Base-by-base conservation (phyloP, 1,284 basidiomycete species). In the Ganoderma sinense region DNA sequence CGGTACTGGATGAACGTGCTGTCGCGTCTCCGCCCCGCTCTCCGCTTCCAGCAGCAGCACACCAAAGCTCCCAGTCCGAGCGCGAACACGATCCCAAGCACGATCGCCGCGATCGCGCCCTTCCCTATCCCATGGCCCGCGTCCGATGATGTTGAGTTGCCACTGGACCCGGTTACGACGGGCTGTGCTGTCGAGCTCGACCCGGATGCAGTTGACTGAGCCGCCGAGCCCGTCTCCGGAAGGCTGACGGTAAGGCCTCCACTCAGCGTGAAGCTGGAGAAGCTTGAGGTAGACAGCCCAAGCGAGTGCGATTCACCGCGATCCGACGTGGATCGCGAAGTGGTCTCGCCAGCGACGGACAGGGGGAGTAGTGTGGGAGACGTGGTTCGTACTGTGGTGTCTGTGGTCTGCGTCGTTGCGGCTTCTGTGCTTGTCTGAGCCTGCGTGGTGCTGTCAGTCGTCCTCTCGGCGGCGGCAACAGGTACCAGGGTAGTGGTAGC, bases 41-140 rank as follows among this genome's bases (percentile, higher is more conserved):
- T 60, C 43, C 23, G 65, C 60, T 65, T 64, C 55, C 69, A 68
- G 0, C 36, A 31, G 16, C n/a, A 58, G 51, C 36, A 69, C 20
- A 66, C 26, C 11, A 71, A 7, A 4, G 48, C 16, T 2, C 26
- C 36, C 2, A 73, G 67, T 14, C 33, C 51, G 1, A 69, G 11
- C 8, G 68, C 55, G 36, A 53, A 48, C 2, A 68, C 45, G 31
- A 31, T 45, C 26, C 63, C 65, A n/a, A 69, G 53, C 18, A 58
- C 64, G 18, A 71, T 65, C 26, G 68, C 69, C 1, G 68, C 69
- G 56, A 71, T 62, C 23, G 64, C 69, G 13, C 72, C 72, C 13
- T 61, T 36, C 26, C 36, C 69, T 8, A 55, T 55, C 14, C 45
- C 1, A n/a, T 23, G 45, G 3, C n/a, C 45, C 8, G 45, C 16